Evolutionary conservation across 2,329 filamentous ascomycete species (phyloP), one percentile per base, ranked within the genome.

Genomic region (Aquanectria penicillioides): DNA sequence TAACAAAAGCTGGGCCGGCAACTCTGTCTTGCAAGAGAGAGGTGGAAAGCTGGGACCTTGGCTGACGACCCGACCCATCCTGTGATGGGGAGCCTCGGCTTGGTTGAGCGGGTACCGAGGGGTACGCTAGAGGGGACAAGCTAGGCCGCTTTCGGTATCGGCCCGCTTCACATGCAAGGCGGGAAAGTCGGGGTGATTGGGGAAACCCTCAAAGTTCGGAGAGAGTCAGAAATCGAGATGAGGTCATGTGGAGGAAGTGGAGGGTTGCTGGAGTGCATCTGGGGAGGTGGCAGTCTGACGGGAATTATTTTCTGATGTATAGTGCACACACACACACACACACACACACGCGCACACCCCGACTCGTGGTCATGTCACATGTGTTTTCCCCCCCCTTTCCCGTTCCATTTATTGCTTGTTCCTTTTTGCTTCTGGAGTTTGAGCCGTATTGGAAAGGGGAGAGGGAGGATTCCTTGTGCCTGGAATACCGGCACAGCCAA

Each of bases 11-110:
- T 63, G 59, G 48, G 57, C 57, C 59, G 67, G 67, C 65, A 57
- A 55, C 26, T 62, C 54, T 48, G 55, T 49, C 57, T 53, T 50
- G 61, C 53, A 55, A 40, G 25, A 53, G 23, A 43, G 26, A 37
- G 52, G 47, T 53, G 54, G 51, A 55, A 25, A 49, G 41, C 36
- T 40, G 40, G n/a, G 38, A 54, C 18, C 44, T 38, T 50, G 40
- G 53, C n/a, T n/a, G 37, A 46, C 43, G 55, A 47, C 36, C 57
- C 40, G 47, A 36, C 41, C 48, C 57, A 33, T 57, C 68, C 62
- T 59, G 60, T 62, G 62, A 65, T 68, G 66, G 41, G 67, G 66
- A 68, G 67, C 69, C 69, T 69, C 67, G 70, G 70, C 70, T 71
- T 67, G 63, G 64, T 66, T 67, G 62, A 17, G 49, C 54, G 53